These are phyloP conservation scores for Aspergillus awamori DNA, from an alignment of 2,329 filamentous ascomycete species.

Conservation along the genomic window DNA sequence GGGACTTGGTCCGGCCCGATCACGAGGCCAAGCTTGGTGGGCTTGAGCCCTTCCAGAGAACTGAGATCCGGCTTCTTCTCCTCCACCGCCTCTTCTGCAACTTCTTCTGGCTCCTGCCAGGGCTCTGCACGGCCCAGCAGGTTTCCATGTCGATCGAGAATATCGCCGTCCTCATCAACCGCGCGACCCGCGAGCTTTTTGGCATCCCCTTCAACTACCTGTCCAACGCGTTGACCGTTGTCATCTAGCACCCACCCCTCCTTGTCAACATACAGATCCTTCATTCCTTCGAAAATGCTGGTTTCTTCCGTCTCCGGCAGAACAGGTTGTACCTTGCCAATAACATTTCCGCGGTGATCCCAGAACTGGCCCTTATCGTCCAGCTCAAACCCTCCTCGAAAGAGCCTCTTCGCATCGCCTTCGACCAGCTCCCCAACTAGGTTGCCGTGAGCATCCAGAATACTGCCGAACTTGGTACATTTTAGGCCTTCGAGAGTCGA, in stretches of 20 bases:
- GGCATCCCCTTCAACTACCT: slow-evolving; percentile 60
- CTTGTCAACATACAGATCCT: slow-evolving; percentile 51
- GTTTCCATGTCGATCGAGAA: slow-evolving; percentile 64
- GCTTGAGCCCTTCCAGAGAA: slow-evolving; percentile 54
- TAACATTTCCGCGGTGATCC: slow-evolving; percentile 64
- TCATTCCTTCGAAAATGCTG: slow-evolving; percentile 47
- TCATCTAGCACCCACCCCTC: slow-evolving; percentile 54
- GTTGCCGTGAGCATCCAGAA: slow-evolving; percentile 47
- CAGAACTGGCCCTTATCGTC: slow-evolving; percentile 67
- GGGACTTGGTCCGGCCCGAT: slow-evolving; percentile 57
- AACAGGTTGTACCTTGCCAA: slow-evolving; percentile 59
- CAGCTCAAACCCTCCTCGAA: slow-evolving; percentile 38
- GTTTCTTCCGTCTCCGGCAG: slow-evolving; percentile 44
- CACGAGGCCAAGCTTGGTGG: slow-evolving; percentile 63
- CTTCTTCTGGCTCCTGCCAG: slow-evolving; percentile 54
- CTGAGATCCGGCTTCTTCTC: slow-evolving; percentile 49
- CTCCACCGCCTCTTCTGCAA: slow-evolving; percentile 47
- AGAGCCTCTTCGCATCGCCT: slow-evolving; percentile 65
- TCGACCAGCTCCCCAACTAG: slow-evolving; percentile 61
- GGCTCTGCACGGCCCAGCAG: slow-evolving; percentile 60
- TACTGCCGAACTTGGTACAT: slow-evolving; percentile 49
- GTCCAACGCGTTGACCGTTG: slow-evolving; percentile 52
- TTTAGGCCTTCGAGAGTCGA: slow-evolving; percentile 44
- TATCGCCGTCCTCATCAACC: slow-evolving; percentile 65
- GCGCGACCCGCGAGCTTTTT: slow-evolving; percentile 62